phyloP scores from a whole-genome alignment of 805 yeast species.

The Sporopachydermia lactativora region DNA sequence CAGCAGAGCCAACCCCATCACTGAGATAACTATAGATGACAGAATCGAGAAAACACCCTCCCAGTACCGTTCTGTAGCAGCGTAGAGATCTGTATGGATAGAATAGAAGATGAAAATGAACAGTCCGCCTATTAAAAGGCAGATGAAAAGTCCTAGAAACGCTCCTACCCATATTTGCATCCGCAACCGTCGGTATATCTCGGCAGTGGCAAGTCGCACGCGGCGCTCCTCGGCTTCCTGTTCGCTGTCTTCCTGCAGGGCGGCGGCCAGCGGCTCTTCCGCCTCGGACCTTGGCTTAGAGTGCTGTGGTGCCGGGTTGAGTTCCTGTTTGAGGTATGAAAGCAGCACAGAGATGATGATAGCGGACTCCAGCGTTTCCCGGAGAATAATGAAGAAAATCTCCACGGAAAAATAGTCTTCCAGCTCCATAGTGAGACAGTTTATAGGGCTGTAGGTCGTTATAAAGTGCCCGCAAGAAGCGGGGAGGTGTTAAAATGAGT shows the following conservation, averaged over 20 bases:
- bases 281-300: neutral
- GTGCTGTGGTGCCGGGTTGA: conserved; percentile 1
- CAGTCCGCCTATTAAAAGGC: conserved; percentile 57
- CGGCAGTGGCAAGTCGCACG: conserved; percentile 5
- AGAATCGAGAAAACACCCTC: conserved; percentile 73
- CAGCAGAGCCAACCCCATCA: conserved; percentile 77
- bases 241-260: conserved; percentile 3
- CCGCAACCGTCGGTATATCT: conserved; percentile 30
- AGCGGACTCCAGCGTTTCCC: conserved; percentile 34
- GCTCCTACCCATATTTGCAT: conserved; percentile 81
- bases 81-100: conserved; percentile 78
- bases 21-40: conserved; percentile 65
- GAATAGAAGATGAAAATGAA: conserved; percentile 60
- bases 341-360: conserved; percentile 33
- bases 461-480: no score
- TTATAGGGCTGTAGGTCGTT: no score
- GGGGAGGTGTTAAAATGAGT: no score
- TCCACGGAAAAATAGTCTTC: conserved; percentile 28
- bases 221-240: conserved; percentile 3
- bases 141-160: conserved; percentile 48
- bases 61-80: conserved; percentile 77
- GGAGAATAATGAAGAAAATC: conserved; percentile 29
- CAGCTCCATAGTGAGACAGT: no score
- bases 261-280: neutral
- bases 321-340: conserved; percentile 27